Evolutionary conservation across 108 stramenopile species (phyloP).

Genomic region (Aureococcus anophagefferens): DNA sequence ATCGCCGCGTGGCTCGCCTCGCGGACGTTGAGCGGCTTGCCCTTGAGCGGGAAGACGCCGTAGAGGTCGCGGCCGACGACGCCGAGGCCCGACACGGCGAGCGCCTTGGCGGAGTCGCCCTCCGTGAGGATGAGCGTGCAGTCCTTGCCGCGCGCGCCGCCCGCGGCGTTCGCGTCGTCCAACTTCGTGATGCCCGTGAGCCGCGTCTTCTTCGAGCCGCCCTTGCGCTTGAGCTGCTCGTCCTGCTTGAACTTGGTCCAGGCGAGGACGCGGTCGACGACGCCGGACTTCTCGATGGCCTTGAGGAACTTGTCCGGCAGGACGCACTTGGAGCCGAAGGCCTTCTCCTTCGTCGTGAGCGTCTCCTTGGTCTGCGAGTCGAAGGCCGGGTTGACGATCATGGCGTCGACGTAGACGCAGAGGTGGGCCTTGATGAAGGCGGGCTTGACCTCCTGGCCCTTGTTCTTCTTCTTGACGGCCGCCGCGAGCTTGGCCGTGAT

Average conservation of each 20-base stretch:
- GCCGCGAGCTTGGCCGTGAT: constrained; percentile 45
- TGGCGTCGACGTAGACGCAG: constrained; percentile 81
- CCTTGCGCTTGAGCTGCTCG: constrained; percentile 75
- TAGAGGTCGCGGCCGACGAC: constrained; percentile 81
- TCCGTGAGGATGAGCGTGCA: constrained; percentile 92
- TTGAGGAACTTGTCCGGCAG: constrained; percentile 73
- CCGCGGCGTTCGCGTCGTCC: constrained; percentile 95
- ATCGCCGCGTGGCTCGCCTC: constrained; percentile 68
- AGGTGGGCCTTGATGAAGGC: constrained; percentile 90
- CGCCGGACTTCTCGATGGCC: constrained; percentile 74
- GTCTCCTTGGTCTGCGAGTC: constrained; percentile 97
- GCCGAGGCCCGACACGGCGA: constrained; percentile 80
- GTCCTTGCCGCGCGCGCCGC: constrained; percentile 73
- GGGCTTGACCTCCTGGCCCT: constrained; percentile 78
- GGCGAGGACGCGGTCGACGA: constrained; percentile 63
- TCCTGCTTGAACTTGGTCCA: constrained; percentile 83
- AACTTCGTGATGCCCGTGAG: constrained; percentile 89
- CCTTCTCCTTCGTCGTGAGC: constrained; percentile 64
- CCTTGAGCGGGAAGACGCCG: constrained; percentile 90
- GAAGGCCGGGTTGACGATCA: constrained; percentile 95
- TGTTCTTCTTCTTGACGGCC: constrained; percentile 79
- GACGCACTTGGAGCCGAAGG: constrained; percentile 63
- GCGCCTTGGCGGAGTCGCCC: constrained; percentile 87
- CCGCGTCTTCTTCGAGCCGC: constrained; percentile 82
- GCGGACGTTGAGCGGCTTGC: constrained; percentile 93